Percentiles rank a stretch among this genome's conserved stretches.
phyloP scores from a whole-genome alignment of 345 rosid species.

The Noccaea bulbosa region DNA sequence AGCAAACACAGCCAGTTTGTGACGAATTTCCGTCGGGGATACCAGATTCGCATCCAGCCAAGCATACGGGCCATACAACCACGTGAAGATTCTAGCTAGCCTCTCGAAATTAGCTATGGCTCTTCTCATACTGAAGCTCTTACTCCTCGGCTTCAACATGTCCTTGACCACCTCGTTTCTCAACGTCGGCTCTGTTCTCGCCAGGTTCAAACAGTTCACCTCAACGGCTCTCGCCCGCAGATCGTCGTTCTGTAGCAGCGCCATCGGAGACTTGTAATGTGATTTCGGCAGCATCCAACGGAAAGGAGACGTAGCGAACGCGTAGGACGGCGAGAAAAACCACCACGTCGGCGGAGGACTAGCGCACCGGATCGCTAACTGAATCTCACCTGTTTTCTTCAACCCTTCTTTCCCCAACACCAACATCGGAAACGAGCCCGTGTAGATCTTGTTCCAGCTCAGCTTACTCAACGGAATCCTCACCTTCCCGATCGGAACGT shows the following conservation, averaged over 20 bases:
- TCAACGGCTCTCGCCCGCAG: conserved; percentile 18
- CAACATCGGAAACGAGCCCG: conserved; percentile 6
- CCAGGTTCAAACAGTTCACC: background rate
- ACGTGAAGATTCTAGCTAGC: background rate
- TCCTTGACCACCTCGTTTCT: conserved; percentile 31
- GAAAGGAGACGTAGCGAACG: background rate
- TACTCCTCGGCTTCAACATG: conserved; percentile 14
- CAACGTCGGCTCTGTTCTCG: conserved; percentile 30
- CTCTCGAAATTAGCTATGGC: conserved; percentile 7
- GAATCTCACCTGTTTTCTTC: conserved; percentile 32
- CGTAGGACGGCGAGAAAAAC: background rate
- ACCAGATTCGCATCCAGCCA: background rate
- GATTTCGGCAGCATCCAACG: conserved; percentile 31
- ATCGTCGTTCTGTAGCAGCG: background rate
- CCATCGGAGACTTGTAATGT: conserved; percentile 33
- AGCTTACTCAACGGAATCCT: conserved; percentile 31
- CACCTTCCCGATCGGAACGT: conserved; percentile 31
- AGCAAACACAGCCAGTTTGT: background rate
- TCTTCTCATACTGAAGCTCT: conserved; percentile 22
- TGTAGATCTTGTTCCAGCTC: background rate
- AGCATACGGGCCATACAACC: background rate
- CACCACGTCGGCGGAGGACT: background rate
- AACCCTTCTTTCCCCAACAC: conserved; percentile 3
- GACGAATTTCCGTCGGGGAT: background rate
- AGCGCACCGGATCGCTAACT: conserved; percentile 3